phyloP scores from a whole-genome alignment of 768 basidiomycete species.

The Auricularia sp. region DNA sequence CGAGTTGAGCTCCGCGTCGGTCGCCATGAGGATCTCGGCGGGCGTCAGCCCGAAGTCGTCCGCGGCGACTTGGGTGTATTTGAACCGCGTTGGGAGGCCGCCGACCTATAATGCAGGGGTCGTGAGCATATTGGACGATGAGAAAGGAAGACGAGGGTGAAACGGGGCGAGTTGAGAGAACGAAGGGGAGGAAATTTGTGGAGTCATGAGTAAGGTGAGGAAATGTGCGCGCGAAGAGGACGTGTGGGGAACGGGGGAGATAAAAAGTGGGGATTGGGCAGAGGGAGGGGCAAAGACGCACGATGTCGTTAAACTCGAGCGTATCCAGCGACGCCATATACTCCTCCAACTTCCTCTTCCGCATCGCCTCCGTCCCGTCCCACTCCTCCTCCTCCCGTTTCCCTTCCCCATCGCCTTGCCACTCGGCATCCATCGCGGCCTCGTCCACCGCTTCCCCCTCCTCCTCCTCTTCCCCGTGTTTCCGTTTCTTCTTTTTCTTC shows the following conservation, averaged over 20 bases:
- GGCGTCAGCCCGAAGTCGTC: conserved; percentile 64
- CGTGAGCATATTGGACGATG: not conserved
- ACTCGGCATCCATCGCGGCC: conserved; percentile 41
- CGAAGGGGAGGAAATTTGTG: no score
- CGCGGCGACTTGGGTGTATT: conserved; percentile 63
- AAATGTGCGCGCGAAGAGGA: no score
- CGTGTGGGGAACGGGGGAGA: no score
- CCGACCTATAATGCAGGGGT: conserved; percentile 48
- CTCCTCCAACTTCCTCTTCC: conserved; percentile 69
- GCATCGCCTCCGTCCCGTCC: conserved; percentile 86
- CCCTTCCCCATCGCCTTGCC: conserved; percentile 38
- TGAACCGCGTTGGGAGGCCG: conserved; percentile 85
- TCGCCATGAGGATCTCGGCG: conserved; percentile 81
- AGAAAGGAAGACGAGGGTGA: no score
- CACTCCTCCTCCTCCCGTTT: conserved; percentile 53
- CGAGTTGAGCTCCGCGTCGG: conserved; percentile 85
- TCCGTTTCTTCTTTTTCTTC: conserved; percentile 45
- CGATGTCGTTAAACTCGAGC: conserved; percentile 93
- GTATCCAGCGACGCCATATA: conserved; percentile 88
- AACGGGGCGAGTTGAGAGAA: no score
- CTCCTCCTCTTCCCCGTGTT: conserved; percentile 25
- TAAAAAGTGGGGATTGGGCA: not conserved
- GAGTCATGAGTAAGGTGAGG: no score
- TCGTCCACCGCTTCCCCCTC: conserved; percentile 27
- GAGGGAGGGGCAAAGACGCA: conserved; percentile 26